Conservation (phyloP, 78 protist genomes). For the Trichosphaerium sp. region DNA sequence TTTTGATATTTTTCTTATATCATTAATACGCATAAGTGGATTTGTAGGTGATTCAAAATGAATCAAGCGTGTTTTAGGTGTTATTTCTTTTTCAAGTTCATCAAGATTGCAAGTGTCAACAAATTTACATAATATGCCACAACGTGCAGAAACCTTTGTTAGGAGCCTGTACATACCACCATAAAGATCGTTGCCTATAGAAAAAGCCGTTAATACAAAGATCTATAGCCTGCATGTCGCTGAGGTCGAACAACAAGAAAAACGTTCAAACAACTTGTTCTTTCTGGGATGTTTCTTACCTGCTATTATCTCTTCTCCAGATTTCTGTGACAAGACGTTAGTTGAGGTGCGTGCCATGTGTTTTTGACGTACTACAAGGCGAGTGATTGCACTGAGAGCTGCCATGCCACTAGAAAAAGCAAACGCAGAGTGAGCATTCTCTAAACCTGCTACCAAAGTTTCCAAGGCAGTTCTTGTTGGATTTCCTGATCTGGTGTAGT, state of each 20-base stretch:
- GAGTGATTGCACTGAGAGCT: constrained; percentile 21
- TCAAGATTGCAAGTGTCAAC: constrained; percentile 6
- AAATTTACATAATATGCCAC: background rate
- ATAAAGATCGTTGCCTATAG: no score
- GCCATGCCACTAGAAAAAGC: constrained; percentile 15
- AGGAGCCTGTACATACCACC: constrained; percentile 22
- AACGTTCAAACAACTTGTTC: background rate
- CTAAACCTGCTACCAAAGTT: constrained; percentile 22
- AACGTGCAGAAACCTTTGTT: background rate
- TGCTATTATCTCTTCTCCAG: constrained; percentile 43
- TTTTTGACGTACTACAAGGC: constrained; percentile 1
- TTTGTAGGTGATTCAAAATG: constrained; percentile 58
- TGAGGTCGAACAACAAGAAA: background rate
- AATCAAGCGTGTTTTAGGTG: background rate
- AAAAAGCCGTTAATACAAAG: no score
- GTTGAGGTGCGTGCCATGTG: no score
- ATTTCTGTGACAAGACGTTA: no score
- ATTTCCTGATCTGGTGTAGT: constrained; percentile 54
- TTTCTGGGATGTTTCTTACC: constrained; percentile 45
- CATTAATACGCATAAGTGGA: constrained; percentile 27
- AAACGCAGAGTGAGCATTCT: constrained; percentile 34
- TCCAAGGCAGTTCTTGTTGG: constrained; percentile 38
- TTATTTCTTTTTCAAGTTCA: background rate
- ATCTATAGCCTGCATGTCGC: background rate
- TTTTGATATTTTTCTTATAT: constrained; percentile 2